Conservation (phyloP, 441 rosid genomes). For the Daphne laureola region DNA sequence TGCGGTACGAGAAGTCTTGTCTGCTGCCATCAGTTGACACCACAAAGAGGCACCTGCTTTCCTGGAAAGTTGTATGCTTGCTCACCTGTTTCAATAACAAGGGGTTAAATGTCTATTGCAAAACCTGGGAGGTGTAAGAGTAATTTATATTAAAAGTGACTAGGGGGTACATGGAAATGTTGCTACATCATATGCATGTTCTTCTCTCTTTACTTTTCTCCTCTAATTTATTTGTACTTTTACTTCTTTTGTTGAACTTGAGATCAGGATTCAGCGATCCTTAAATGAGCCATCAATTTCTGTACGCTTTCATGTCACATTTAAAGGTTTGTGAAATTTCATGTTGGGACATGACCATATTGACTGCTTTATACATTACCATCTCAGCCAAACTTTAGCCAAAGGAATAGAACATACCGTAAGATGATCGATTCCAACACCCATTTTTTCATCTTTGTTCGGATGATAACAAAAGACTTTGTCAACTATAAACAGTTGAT, state of each 20-base stretch:
- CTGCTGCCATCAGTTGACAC: conserved; percentile 54
- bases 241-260: no score
- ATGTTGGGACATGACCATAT: no score
- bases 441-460: conserved; percentile 51
- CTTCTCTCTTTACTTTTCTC: no score
- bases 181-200: no score
- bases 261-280: no score
- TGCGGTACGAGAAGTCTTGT: conserved; percentile 69
- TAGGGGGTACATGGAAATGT: not conserved
- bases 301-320: no score
- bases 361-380: no score
- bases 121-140: not conserved
- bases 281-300: no score
- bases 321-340: no score
- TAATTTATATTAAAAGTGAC: not conserved
- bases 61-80: conserved; percentile 51
- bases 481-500: conserved; percentile 46
- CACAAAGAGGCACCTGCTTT: conserved; percentile 59
- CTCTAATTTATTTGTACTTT: no score
- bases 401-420: conserved; percentile 33
- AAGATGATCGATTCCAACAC: conserved; percentile 59
- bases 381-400: no score
- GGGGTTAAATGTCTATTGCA: not conserved
- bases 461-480: conserved; percentile 64
- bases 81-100: conserved; percentile 34